A percentile compares a stretch with the other conserved stretches of the same genome.
Conservation (phyloP, 768 basidiomycete species). For the Suillus luteus region DNA sequence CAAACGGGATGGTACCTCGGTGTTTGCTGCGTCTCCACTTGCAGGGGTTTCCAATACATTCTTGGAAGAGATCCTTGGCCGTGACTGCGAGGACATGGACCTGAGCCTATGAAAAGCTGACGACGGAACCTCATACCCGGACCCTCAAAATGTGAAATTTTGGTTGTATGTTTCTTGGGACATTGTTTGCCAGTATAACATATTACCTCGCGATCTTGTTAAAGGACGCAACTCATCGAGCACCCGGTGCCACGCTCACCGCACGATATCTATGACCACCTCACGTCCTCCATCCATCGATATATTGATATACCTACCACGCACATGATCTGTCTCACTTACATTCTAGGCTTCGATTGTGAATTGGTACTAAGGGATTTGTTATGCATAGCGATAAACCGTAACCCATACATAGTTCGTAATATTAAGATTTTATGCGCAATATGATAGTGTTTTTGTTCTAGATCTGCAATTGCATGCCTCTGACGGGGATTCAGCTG, state of each 20-base stretch:
- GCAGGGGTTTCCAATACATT: constrained; percentile 63
- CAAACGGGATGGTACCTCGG: constrained; percentile 36
- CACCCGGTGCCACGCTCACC: constrained; percentile 12
- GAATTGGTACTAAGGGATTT: constrained; percentile 19
- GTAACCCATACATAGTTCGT: constrained; percentile 21
- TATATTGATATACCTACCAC: constrained; percentile 26
- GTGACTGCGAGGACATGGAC: constrained; percentile 41
- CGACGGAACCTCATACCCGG: constrained; percentile 5
- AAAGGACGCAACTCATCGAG: constrained; percentile 12
- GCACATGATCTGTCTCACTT: constrained; percentile 13
- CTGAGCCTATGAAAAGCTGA: constrained; percentile 35
- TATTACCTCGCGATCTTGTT: constrained; percentile 39
- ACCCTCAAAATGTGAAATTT: constrained; percentile 14
- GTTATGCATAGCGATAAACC: constrained; percentile 22
- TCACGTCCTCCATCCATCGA: constrained; percentile 16
- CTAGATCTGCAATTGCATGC: not conserved
- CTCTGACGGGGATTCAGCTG: not conserved
- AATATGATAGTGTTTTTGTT: constrained; percentile 14
- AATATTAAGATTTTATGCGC: constrained; percentile 16
- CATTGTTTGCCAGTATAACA: constrained; percentile 36
- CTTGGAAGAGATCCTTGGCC: constrained; percentile 61
- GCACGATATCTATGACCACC: constrained; percentile 15
- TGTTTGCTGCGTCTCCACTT: constrained; percentile 64
- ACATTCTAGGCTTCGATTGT: constrained; percentile 14
- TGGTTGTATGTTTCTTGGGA: constrained; percentile 38